Percentiles rank a stretch among this genome's conserved stretches.
These are phyloP conservation scores for Coniochaeta ligniaria DNA, from an alignment of 2,329 filamentous ascomycete species.

Conservation along the genomic window DNA sequence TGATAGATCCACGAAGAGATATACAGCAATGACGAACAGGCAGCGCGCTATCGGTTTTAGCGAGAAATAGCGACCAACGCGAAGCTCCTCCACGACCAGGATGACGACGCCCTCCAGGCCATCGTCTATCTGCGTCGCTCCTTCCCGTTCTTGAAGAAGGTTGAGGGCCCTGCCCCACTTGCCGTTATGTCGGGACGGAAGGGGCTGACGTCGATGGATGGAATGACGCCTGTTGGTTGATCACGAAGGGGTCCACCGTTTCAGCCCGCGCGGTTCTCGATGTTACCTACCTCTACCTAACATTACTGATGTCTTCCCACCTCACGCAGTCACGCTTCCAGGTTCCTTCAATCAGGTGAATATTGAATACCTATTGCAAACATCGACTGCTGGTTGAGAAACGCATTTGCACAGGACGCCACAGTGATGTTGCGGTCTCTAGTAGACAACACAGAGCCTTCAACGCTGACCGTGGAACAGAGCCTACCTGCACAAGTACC, in stretches of 20 bases:
- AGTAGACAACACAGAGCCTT: too few species aligned
- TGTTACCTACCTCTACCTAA: too few species aligned
- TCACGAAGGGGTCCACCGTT: background rate
- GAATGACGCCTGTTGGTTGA: background rate
- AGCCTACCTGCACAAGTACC: too few species aligned
- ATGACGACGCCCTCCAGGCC: constrained; percentile 1
- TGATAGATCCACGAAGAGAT: background rate
- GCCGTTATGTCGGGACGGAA: background rate
- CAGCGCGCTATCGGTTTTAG: background rate
- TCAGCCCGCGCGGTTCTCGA: background rate
- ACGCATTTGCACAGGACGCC: too few species aligned
- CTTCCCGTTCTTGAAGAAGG: background rate
- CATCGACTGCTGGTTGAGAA: too few species aligned
- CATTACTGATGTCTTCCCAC: too few species aligned
- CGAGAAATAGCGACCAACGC: background rate
- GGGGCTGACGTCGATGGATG: background rate
- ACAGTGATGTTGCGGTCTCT: too few species aligned
- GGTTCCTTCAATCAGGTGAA: too few species aligned
- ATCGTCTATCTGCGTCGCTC: background rate
- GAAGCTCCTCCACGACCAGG: background rate
- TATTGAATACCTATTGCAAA: too few species aligned
- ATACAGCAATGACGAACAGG: background rate
- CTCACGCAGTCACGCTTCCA: too few species aligned
- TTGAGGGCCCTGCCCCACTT: background rate
- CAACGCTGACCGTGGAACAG: too few species aligned